Conservation (phyloP, 208 protist genomes). For the Acanthamoeba triangularis region DNA sequence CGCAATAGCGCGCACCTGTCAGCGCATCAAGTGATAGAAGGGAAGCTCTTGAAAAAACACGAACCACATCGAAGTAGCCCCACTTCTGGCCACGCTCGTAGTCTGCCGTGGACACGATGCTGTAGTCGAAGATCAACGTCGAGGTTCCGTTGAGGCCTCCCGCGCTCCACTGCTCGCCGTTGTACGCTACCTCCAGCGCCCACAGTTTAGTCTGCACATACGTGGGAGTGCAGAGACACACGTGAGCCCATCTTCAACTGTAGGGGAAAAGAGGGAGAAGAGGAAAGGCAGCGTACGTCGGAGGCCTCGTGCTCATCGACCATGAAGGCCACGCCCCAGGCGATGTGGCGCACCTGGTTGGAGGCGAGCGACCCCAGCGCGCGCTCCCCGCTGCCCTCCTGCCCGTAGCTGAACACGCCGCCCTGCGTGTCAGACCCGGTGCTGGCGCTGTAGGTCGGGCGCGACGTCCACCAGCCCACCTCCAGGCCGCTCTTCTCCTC, state of each 20-base stretch:
- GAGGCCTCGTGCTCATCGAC: not conserved
- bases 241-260: too few relatives aligned
- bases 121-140: conserved; percentile 7
- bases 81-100: not conserved
- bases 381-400: not conserved
- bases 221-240: too few relatives aligned
- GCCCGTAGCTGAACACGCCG: conserved; percentile 22
- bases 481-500: not conserved
- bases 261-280: not conserved
- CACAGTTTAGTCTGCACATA: not conserved
- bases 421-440: not conserved
- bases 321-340: not conserved
- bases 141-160: not conserved
- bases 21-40: too few relatives aligned
- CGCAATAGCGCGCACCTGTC: too few relatives aligned
- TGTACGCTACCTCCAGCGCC: not conserved
- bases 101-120: not conserved
- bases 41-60: too few relatives aligned
- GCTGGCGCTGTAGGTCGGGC: not conserved
- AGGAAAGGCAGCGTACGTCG: not conserved
- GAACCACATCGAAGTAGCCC: not conserved
- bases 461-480: conserved; percentile 1
- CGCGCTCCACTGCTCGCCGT: conserved; percentile 21
- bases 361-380: not conserved
- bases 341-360: not conserved